Conservation (phyloP, 1,284 basidiomycete genomes). For the Apiotrichum domesticum region DNA sequence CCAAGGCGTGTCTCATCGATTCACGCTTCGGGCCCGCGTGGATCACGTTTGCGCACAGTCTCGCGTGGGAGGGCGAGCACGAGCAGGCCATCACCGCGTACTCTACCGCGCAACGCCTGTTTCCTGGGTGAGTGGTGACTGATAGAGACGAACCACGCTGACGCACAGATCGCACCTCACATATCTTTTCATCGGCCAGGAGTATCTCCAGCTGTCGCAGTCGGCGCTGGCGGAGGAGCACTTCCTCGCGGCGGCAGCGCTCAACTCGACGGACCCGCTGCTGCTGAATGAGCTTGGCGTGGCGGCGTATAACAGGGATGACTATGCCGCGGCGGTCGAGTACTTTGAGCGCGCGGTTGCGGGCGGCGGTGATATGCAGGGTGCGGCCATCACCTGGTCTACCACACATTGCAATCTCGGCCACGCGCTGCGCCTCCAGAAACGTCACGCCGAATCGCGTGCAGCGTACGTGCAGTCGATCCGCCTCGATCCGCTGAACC, state of each 20-base stretch:
- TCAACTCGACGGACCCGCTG: constrained; percentile 81
- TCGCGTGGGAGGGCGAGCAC: constrained; percentile 94
- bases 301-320: constrained; percentile 76
- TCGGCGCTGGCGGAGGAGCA: constrained; percentile 77
- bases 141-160: background rate
- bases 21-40: constrained; percentile 92
- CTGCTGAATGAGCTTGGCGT: constrained; percentile 89
- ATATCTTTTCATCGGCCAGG: constrained; percentile 94
- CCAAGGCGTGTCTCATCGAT: constrained; percentile 95
- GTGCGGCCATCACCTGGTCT: constrained; percentile 73
- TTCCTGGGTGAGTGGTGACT: constrained; percentile 70
- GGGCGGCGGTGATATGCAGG: constrained; percentile 72
- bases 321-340: constrained; percentile 62
- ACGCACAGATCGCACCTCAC: constrained; percentile 78
- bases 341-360: constrained; percentile 68
- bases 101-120: constrained; percentile 89
- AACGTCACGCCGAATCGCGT: constrained; percentile 66
- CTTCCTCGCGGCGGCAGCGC: constrained; percentile 67
- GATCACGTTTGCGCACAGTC: constrained; percentile 96
- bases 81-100: constrained; percentile 98
- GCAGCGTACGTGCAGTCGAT: constrained; percentile 67
- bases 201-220: constrained; percentile 77
- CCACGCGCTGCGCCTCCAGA: constrained; percentile 72
- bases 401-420: constrained; percentile 85
- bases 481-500: constrained; percentile 69